Base-by-base conservation (phyloP, 805 yeast genomes). In the Saccharomycopsis sp. region DNA sequence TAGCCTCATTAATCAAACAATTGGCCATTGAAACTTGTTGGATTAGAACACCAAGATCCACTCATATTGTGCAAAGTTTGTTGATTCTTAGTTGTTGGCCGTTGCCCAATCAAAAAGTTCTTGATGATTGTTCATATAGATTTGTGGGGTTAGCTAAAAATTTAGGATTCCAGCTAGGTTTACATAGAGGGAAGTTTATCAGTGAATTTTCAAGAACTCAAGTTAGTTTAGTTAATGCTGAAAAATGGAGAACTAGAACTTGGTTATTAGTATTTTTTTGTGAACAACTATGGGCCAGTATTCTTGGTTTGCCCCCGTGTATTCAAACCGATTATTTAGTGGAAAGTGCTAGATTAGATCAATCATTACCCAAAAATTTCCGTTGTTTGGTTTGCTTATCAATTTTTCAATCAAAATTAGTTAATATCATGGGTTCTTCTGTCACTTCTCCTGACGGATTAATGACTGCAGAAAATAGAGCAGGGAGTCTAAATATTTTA, bases 1-100 rank as follows among this genome's bases (percentile, higher is more conserved):
- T 87, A 34, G 80, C 92, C 13, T 74, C 84, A 2, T 65, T 85
- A 31, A 82, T 88, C 49, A 84, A 83, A 52, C 92, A 84, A 52
- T 62, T 87, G 49, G 95, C 95, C 0, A 85, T 85, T 39, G 94
- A 84, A 53, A 84, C 94, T 0, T 86, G 95, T 60, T 85, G 95
- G 94, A 75, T 87, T 36, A 66, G 88, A 42, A 88, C 96, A 0
- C 96, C 96, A 2, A 69, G 96, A 54, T 83, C 95, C 2, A 84
- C 96, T 0, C 95, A 88, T 57, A 88, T 88, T 30, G 85, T 88
- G 5, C 96, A 88, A 55, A 94, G 96, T 0, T 63, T 88, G 30
- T 62, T 88, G 20, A 79, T 88, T n/a, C 64, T 88, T 21, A 76
- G 88, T 21, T 76, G 76, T 13, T 88, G 96, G 96, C 96, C 96